Evolutionary conservation across 257 asterid genomes (phyloP).

Genomic region (Haberlea rhodopensis): DNA sequence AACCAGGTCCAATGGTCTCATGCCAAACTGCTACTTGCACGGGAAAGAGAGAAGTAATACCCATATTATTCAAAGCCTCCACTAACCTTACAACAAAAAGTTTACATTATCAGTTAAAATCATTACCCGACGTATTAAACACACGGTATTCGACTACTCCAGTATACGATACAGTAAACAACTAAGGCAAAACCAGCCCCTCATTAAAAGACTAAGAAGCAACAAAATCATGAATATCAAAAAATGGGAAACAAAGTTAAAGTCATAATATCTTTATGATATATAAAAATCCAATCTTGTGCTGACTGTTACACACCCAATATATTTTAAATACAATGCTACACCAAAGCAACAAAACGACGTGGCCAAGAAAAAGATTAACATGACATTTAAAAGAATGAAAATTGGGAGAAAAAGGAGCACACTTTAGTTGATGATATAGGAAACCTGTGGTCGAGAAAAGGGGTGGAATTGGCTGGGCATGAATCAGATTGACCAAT

Average conservation of each 20-base stretch:
- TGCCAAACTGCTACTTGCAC: slow-evolving; percentile 94
- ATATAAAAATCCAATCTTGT: background rate
- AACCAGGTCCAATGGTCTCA: slow-evolving; percentile 89
- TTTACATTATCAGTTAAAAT: background rate
- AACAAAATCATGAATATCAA: background rate
- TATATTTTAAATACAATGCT: background rate
- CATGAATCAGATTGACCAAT: slow-evolving; percentile 42
- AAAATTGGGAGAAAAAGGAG: background rate
- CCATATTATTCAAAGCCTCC: slow-evolving; percentile 60
- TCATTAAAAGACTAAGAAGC: no score
- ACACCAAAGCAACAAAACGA: background rate
- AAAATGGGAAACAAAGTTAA: background rate
- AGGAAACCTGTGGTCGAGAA: slow-evolving; percentile 61
- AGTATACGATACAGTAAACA: background rate
- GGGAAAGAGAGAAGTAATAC: slow-evolving; percentile 65
- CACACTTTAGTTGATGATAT: no score
- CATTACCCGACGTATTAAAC: background rate
- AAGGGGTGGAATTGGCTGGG: slow-evolving; percentile 52
- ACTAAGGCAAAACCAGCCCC: background rate
- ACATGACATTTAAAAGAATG: background rate
- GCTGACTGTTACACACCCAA: background rate
- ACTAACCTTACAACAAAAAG: slow-evolving; percentile 47
- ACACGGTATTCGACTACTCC: background rate
- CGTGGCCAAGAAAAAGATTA: background rate
- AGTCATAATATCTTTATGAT: background rate